Percentiles rank a stretch among this genome's conserved stretches.
Evolutionary conservation across 345 rosid genomes (phyloP).

Genomic region (Rhodamnia argentea): DNA sequence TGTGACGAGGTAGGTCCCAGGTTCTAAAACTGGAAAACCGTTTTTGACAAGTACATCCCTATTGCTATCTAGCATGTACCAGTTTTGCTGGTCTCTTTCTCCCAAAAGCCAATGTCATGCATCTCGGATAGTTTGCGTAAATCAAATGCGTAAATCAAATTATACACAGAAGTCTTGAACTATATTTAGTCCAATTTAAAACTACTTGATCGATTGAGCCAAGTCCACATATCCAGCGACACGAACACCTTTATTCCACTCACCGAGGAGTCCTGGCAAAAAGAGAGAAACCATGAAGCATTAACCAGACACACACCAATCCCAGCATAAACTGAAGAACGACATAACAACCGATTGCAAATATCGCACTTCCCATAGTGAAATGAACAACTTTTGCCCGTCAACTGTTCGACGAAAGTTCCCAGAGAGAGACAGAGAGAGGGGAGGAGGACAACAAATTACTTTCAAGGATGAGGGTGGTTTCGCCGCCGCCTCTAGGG

Average conservation of each 20-base stretch:
- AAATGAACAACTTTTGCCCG: background rate
- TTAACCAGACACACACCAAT: background rate
- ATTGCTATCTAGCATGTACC: too few species aligned
- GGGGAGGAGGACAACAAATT: background rate
- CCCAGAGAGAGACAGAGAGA: background rate
- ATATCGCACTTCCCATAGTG: background rate
- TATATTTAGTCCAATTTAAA: too few species aligned
- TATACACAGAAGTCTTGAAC: too few species aligned
- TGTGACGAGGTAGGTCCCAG: too few species aligned
- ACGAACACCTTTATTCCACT: conserved; percentile 88
- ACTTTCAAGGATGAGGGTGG: conserved; percentile 88
- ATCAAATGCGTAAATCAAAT: too few species aligned
- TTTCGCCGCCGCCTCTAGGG: conserved; percentile 97
- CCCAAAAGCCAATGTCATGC: too few species aligned
- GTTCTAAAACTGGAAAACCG: too few species aligned
- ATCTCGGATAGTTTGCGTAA: too few species aligned
- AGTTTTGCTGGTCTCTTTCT: too few species aligned
- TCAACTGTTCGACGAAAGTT: conserved; percentile 1
- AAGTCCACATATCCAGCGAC: conserved; percentile 84
- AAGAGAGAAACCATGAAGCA: background rate
- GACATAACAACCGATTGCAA: background rate
- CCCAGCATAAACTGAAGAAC: background rate
- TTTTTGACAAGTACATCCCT: too few species aligned
- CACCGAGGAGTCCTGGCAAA: conserved; percentile 59
- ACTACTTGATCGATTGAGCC: conserved; percentile 40